phyloP scores from a whole-genome alignment of 371 early-diverging fungal genomes.

The Mucor indicus region DNA sequence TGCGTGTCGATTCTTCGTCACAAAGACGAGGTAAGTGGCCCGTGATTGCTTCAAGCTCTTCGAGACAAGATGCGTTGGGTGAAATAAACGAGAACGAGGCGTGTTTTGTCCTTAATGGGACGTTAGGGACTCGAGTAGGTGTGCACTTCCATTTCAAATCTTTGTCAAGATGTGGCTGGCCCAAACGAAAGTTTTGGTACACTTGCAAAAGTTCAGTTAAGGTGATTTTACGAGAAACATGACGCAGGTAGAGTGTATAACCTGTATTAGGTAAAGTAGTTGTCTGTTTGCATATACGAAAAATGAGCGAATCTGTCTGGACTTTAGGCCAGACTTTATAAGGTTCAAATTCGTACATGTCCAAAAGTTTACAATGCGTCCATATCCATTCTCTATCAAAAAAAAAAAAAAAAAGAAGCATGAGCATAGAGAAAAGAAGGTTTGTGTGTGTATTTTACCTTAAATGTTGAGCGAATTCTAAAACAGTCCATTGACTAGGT shows the following conservation, averaged over 20 bases:
- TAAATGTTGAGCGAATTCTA: conserved; percentile 60
- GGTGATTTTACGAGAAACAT: conserved; percentile 3
- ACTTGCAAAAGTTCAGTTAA: conserved; percentile 3
- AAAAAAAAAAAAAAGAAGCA: not conserved
- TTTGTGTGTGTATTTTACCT: conserved; percentile 22
- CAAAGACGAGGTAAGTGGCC: conserved; percentile 48
- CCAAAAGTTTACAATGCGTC: conserved; percentile 49
- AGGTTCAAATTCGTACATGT: conserved; percentile 63
- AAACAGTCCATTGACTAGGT: conserved; percentile 64
- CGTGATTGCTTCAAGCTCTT: conserved; percentile 36
- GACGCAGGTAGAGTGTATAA: conserved; percentile 15
- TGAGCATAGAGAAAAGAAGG: not conserved
- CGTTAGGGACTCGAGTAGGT: not conserved
- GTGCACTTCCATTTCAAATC: conserved; percentile 7
- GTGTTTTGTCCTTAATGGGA: conserved; percentile 5
- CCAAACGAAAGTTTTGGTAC: conserved; percentile 3
- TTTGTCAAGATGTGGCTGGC: conserved; percentile 1
- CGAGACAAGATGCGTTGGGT: conserved; percentile 45
- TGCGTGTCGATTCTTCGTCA: conserved; percentile 23
- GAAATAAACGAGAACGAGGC: conserved; percentile 48
- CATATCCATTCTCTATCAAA: conserved; percentile 54
- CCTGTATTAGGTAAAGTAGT: conserved; percentile 17
- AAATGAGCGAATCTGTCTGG: conserved; percentile 66
- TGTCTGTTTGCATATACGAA: conserved; percentile 39
- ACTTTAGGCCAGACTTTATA: conserved; percentile 66